A percentile compares a stretch with the other conserved stretches of the same genome.
Evolutionary conservation across 2,329 filamentous ascomycete genomes (phyloP).

Genomic region (Juglanconis oblonga): DNA sequence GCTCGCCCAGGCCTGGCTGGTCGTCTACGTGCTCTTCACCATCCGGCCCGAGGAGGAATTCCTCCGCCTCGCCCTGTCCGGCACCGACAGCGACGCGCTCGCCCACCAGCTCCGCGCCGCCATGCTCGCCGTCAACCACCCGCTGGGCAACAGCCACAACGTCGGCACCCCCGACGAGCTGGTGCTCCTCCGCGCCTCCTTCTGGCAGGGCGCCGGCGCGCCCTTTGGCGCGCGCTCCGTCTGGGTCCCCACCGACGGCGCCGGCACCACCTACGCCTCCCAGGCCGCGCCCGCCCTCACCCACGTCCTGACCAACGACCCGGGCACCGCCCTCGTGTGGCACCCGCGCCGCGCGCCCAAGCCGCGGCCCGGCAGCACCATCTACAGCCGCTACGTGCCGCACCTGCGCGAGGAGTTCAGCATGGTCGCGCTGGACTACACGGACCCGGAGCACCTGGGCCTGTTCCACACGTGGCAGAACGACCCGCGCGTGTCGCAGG

Average conservation of each 20-base stretch:
- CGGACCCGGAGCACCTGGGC: conserved; percentile 59
- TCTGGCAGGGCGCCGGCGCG: conserved; percentile 70
- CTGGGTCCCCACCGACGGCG: conserved; percentile 50
- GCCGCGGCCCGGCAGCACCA: conserved; percentile 64
- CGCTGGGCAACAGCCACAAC: conserved; percentile 26
- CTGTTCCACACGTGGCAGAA: conserved; percentile 82
- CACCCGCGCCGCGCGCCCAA: conserved; percentile 72
- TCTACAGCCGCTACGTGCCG: conserved; percentile 78
- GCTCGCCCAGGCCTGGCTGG: conserved; percentile 50
- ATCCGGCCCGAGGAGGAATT: conserved; percentile 46
- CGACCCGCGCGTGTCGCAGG: conserved; percentile 74
- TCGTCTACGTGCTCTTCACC: conserved; percentile 51
- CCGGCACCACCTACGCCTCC: conserved; percentile 34
- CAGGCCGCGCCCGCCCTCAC: conserved; percentile 49
- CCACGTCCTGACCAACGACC: conserved; percentile 40
- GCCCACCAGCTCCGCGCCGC: conserved; percentile 34
- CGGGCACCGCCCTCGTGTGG: conserved; percentile 37
- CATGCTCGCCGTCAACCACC: conserved; percentile 48
- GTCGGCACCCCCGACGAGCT: conserved; percentile 31
- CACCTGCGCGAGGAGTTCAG: conserved; percentile 74
- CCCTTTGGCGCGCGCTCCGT: conserved; percentile 62
- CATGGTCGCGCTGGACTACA: conserved; percentile 70
- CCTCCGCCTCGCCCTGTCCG: conserved; percentile 45
- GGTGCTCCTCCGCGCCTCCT: conserved; percentile 51
- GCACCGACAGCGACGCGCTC: conserved; percentile 24